Percentiles rank a stretch among this genome's conserved stretches.
phyloP scores from a whole-genome alignment of 2,329 filamentous ascomycete genomes.

The Sporothrix globosa region DNA sequence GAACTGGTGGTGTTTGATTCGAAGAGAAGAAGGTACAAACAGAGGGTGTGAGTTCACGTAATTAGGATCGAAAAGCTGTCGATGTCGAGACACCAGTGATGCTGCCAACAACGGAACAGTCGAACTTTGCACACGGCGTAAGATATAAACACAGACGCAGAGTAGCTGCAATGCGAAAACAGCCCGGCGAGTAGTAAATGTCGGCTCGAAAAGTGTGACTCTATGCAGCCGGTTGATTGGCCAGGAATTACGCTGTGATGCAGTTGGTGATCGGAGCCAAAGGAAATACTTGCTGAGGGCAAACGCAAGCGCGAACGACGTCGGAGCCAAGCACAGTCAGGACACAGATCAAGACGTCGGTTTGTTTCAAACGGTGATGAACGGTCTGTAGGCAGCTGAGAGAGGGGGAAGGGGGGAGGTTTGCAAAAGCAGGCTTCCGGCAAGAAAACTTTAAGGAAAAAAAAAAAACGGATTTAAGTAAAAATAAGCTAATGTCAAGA shows the following conservation, averaged over 20 bases:
- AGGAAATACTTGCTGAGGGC: neutral
- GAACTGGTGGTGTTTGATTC: neutral
- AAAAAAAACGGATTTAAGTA: neutral
- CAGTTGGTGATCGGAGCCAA: conserved; percentile 17
- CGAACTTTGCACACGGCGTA: neutral
- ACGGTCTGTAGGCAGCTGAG: neutral
- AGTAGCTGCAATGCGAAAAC: neutral
- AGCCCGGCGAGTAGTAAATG: neutral
- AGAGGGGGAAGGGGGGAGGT: neutral
- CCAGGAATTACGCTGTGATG: neutral
- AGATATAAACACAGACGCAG: conserved; percentile 8
- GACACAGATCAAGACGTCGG: neutral
- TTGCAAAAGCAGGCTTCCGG: neutral
- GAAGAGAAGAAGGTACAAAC: neutral
- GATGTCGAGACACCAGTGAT: neutral
- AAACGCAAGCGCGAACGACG: neutral
- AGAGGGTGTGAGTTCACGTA: neutral
- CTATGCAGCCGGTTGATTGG: conserved; percentile 11
- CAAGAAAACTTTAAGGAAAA: neutral
- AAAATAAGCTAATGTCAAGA: neutral
- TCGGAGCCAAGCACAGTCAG: no score
- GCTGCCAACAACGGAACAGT: conserved; percentile 5
- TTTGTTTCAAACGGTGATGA: neutral
- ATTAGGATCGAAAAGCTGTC: neutral
- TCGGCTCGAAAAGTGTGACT: neutral